These are phyloP conservation scores for Russula emetica DNA, from an alignment of 768 basidiomycete genomes.

Conservation along the genomic window DNA sequence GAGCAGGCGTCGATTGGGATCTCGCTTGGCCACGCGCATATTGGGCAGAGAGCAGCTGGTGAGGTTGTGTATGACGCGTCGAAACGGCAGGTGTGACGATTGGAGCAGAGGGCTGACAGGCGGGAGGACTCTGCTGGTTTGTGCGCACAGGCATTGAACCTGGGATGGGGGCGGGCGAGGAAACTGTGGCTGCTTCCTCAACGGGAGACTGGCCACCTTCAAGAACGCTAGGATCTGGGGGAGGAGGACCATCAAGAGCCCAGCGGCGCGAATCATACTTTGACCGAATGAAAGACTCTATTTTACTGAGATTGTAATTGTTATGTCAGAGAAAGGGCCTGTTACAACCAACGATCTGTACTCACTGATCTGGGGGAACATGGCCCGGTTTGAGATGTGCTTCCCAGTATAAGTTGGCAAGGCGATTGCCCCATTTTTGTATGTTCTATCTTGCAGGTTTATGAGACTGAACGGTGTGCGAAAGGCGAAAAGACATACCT, in stretches of 20 bases:
- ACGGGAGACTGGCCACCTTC: conserved; percentile 43
- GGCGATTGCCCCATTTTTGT: conserved; percentile 90
- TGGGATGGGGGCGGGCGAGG: conserved; percentile 22
- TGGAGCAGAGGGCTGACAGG: conserved; percentile 32
- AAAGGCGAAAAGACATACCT: conserved; percentile 42
- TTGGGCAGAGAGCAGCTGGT: conserved; percentile 49
- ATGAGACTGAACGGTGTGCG: background rate
- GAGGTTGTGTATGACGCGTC: conserved; percentile 48
- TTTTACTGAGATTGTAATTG: conserved; percentile 60
- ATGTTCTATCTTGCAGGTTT: conserved; percentile 50
- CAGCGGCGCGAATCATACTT: conserved; percentile 94
- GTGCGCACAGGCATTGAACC: conserved; percentile 31
- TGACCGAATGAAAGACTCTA: conserved; percentile 94
- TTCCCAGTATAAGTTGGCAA: conserved; percentile 96
- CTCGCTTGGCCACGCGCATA: conserved; percentile 17
- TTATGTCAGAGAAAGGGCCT: conserved; percentile 1
- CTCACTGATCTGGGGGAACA: conserved; percentile 90
- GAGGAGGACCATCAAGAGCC: conserved; percentile 88
- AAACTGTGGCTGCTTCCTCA: conserved; percentile 23
- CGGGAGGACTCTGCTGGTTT: conserved; percentile 34
- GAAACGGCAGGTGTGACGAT: conserved; percentile 25
- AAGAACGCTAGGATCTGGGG: conserved; percentile 73
- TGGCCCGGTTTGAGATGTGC: conserved; percentile 90
- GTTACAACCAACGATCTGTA: conserved; percentile 7
- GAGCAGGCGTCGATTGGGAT: conserved; percentile 5